Base-by-base conservation (phyloP, 352 stramenopile genomes). In the Albugo candida region DNA sequence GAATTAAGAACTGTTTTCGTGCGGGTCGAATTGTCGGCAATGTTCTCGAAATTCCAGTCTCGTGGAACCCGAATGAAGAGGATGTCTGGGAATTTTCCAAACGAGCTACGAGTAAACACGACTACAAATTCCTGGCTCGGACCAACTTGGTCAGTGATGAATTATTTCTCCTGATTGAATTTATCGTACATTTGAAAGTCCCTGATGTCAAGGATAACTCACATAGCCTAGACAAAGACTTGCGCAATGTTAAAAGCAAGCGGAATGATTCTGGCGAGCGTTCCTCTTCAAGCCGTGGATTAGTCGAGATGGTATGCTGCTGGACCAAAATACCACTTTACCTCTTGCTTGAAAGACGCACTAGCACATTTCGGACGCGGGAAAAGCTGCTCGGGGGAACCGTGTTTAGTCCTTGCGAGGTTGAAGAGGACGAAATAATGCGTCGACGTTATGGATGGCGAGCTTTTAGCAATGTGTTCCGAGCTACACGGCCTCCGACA, bases 21-120 rank as follows among this genome's bases (percentile, higher is more conserved):
- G 60, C 56, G 13, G 70, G 70, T 11, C 49, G 49, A 18, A 67
- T 83, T 11, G 54, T 88, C 5, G 75, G 75, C 1, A 88, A 88
- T 43, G 65, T 88, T 17, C 75, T 81, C 36, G 70, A 84, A 43
- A 73, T 88, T 14, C 68, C 75, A 13, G 72, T 88, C 11, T 64
- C 70, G 37, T 88, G 75, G 72, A 74, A 67, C 36, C 53, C 64
- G 24, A 49, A 61, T 0, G 68, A 83, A 63, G 75, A 88, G 56
- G 75, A 84, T 24, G 63, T 87, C 16, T 87, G 75, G 75, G 64
- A 84, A 45, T 84, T 87, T 45, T 87, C 75, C 1, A 70, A 69
- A 39, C 76, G 76, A 35, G 54, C 75, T 5, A 87, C 75, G 1
- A 84, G 83, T 47, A 54, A 76, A 39, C 58, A 82, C 48, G 80